Conservation (phyloP, 441 rosid species). For the Daphne laureola region DNA sequence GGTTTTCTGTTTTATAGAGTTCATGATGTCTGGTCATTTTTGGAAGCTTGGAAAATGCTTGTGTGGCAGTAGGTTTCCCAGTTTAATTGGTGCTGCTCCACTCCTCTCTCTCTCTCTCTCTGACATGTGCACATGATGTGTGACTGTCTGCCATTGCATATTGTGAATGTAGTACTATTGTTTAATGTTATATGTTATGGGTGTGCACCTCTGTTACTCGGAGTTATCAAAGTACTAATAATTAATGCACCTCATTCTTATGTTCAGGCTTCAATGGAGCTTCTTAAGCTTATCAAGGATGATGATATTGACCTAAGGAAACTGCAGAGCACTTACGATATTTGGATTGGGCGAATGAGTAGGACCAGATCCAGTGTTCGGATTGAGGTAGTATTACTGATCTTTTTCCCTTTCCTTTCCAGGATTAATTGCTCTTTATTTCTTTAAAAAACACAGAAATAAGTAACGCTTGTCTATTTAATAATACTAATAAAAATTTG, state of each 20-base stretch:
- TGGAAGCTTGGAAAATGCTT: too few relatives aligned
- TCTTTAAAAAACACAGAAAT: too few relatives aligned
- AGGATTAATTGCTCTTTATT: neutral
- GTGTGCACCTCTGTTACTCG: neutral
- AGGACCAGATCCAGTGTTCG: conserved; percentile 33
- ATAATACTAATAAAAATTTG: too few relatives aligned
- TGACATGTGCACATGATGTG: too few relatives aligned
- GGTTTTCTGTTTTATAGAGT: too few relatives aligned
- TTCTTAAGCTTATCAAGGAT: conserved; percentile 35
- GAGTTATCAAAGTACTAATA: neutral
- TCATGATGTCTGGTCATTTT: too few relatives aligned
- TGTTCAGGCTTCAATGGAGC: conserved; percentile 54
- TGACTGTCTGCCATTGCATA: neutral
- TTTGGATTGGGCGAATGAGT: conserved; percentile 63
- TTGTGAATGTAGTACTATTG: neutral
- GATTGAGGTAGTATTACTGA: conserved; percentile 26
- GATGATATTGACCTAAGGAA: conserved; percentile 19
- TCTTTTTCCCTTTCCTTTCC: neutral
- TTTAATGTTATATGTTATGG: neutral
- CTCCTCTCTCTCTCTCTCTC: too few relatives aligned
- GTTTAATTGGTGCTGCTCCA: too few relatives aligned
- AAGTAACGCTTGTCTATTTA: too few relatives aligned
- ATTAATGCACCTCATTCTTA: conserved; percentile 7
- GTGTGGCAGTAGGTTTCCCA: too few relatives aligned
- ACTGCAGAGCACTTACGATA: conserved; percentile 43